Evolutionary conservation across 2,329 filamentous ascomycete species (phyloP).

Genomic region (Decorospora gaudefroyi): DNA sequence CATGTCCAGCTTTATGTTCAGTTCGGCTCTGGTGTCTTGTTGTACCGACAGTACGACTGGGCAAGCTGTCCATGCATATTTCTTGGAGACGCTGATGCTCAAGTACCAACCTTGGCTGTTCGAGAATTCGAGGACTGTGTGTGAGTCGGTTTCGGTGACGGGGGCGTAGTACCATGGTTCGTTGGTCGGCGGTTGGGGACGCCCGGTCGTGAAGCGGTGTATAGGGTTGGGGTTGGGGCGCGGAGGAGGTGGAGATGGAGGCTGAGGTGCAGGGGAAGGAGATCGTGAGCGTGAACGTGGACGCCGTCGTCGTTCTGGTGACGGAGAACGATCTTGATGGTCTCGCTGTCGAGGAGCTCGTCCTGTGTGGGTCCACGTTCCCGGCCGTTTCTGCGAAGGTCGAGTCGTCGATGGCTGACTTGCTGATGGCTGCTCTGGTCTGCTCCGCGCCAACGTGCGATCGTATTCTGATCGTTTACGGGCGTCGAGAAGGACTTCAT

Average conservation of each 20-base stretch:
- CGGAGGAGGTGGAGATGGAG: not conserved
- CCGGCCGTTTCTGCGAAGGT: no score
- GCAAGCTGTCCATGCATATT: not conserved
- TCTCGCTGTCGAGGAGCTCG: no score
- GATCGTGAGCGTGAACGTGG: not conserved
- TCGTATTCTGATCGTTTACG: not conserved
- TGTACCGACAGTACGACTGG: not conserved
- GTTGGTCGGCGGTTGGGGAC: not conserved
- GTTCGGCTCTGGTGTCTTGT: not conserved
- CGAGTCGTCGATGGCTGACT: not conserved
- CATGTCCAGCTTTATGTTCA: not conserved
- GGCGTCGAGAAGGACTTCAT: not conserved
- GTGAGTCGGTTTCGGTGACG: not conserved
- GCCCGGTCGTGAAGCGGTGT: not conserved
- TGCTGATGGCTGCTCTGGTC: not conserved
- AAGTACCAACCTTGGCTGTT: slow-evolving; percentile 10
- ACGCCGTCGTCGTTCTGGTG: no score
- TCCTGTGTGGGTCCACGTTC: no score
- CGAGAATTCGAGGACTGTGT: slow-evolving; percentile 2
- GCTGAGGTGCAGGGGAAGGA: not conserved
- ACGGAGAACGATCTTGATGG: no score
- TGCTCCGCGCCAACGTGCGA: not conserved
- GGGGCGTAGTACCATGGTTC: slow-evolving; percentile 2
- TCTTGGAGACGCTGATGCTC: not conserved
- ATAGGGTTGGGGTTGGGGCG: not conserved